Percentiles rank a stretch among this genome's conserved stretches.
Conservation (phyloP, 2,329 filamentous ascomycete genomes). For the Trichoderma atrobrunneum region DNA sequence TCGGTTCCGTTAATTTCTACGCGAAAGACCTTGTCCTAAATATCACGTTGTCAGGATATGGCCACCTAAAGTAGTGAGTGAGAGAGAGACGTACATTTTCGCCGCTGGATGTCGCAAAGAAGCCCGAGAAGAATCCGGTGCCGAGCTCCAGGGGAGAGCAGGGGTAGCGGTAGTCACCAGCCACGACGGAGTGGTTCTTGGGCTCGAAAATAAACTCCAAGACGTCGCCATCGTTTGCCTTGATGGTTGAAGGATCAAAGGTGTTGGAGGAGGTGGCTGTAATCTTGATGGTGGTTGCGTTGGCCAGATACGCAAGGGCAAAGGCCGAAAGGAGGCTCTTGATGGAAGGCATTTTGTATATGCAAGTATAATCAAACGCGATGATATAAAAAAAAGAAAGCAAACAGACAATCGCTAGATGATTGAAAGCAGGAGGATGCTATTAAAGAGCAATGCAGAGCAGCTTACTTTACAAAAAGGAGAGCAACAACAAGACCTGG, state of each 20-base stretch:
- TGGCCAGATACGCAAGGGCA: constrained; percentile 27
- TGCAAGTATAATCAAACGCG: not conserved
- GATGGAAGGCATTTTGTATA: constrained; percentile 30
- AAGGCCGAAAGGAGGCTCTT: constrained; percentile 27
- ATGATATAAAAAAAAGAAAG: not conserved
- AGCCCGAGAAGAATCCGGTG: constrained; percentile 40
- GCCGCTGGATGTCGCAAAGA: constrained; percentile 29
- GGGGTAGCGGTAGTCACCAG: constrained; percentile 36
- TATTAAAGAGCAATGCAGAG: not conserved
- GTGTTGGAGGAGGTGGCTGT: constrained; percentile 33
- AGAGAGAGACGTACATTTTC: constrained; percentile 30
- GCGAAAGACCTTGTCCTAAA: constrained; percentile 35
- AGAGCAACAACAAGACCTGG: constrained; percentile 23
- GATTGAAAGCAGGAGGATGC: constrained; percentile 25
- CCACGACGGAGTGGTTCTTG: constrained; percentile 39
- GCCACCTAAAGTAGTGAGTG: not conserved
- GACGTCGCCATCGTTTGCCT: constrained; percentile 34
- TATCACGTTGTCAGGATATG: not conserved
- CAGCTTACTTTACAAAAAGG: not conserved
- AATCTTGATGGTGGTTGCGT: constrained; percentile 35
- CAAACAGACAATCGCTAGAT: not conserved
- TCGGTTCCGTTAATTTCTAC: constrained; percentile 34
- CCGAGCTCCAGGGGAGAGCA: constrained; percentile 34
- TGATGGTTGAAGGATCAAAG: constrained; percentile 35
- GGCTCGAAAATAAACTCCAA: constrained; percentile 39